Percentiles rank a stretch among this genome's conserved stretches.
These are phyloP conservation scores for Aspergillus pseudoglaucus DNA, from an alignment of 2,329 filamentous ascomycete species.

Conservation along the genomic window DNA sequence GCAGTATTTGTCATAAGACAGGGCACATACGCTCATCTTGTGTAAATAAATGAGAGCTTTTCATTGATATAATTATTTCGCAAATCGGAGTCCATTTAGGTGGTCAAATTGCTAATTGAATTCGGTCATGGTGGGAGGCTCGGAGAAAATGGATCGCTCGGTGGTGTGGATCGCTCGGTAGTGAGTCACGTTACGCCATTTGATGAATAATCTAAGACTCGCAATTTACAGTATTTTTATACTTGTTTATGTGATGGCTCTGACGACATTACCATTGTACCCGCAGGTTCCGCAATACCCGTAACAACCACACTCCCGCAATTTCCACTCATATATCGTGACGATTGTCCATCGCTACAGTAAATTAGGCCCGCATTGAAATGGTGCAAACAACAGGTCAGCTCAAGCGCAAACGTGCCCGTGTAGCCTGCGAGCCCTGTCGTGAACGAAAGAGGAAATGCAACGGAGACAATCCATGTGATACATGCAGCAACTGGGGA, in stretches of 20 bases:
- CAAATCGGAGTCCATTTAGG: no score
- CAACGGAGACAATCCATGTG: slow-evolving; percentile 19
- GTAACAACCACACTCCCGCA: neutral
- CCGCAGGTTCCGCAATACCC: neutral
- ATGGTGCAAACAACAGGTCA: neutral
- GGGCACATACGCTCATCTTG: no score
- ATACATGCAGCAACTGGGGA: slow-evolving; percentile 21
- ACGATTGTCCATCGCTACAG: neutral
- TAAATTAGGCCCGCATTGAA: neutral
- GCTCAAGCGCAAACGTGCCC: slow-evolving; percentile 16
- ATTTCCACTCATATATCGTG: neutral
- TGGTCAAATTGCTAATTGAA: no score
- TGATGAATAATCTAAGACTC: no score
- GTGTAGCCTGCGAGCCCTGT: slow-evolving; percentile 22
- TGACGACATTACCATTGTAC: neutral
- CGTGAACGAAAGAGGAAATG: slow-evolving; percentile 26
- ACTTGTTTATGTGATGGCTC: neutral
- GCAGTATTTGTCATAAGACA: no score
- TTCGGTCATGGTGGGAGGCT: no score
- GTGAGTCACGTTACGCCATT: no score
- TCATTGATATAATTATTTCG: no score
- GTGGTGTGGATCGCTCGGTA: no score
- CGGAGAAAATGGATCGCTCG: no score
- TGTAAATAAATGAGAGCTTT: no score
- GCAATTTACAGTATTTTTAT: no score